These are phyloP conservation scores for Penicillium sp. DNA, from an alignment of 2,329 filamentous ascomycete genomes.

Conservation along the genomic window DNA sequence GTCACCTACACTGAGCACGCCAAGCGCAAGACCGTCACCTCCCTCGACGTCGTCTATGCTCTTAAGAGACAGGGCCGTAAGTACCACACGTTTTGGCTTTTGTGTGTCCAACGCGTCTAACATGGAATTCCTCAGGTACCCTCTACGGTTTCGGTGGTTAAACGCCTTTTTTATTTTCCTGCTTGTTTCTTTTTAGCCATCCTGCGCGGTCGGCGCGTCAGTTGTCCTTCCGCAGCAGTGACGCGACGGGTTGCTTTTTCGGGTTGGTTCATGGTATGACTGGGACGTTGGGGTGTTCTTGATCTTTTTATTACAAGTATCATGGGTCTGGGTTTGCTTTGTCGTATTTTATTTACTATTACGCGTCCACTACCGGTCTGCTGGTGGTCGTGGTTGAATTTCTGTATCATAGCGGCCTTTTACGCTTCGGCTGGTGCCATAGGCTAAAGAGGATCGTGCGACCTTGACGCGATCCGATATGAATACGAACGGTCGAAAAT, in stretches of 20 bases:
- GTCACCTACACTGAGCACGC: no score
- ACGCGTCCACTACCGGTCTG: no score
- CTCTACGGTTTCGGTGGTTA: constrained; percentile 88
- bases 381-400: constrained; percentile 33
- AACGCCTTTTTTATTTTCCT: no score
- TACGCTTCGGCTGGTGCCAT: constrained; percentile 31
- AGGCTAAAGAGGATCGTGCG: constrained; percentile 24
- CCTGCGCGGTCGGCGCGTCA: no score
- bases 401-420: constrained; percentile 39
- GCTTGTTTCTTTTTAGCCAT: no score
- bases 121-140: constrained; percentile 50
- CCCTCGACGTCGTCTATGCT: constrained; percentile 55
- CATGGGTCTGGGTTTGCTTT: constrained; percentile 39
- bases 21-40: constrained; percentile 55
- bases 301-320: constrained; percentile 30
- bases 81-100: constrained; percentile 10
- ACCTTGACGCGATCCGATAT: constrained; percentile 27
- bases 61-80: constrained; percentile 55
- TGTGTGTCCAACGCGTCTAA: constrained; percentile 36
- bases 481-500: no score
- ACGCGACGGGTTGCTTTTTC: constrained; percentile 35
- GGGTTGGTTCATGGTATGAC: constrained; percentile 38
- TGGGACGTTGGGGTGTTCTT: constrained; percentile 40
- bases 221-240: no score
- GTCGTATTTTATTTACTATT: constrained; percentile 33